phyloP scores from a whole-genome alignment of 1,284 basidiomycete species.

The Cutaneotrichosporon sp. region DNA sequence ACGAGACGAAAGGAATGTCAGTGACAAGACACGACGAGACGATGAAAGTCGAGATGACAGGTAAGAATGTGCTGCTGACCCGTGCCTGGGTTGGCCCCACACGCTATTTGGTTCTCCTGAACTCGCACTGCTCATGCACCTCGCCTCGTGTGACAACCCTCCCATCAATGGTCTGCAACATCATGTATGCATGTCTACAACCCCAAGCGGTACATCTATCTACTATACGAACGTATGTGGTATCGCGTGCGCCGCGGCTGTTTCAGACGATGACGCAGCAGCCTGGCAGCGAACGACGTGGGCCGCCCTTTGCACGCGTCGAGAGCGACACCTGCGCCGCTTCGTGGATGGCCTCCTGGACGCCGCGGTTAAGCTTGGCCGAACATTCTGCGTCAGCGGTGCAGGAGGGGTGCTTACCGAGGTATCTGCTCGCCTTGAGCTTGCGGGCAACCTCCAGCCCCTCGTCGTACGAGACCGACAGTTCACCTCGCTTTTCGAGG shows the following conservation, averaged over 20 bases:
- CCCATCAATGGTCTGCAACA: too few relatives aligned
- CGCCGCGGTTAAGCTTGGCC: constrained; percentile 92
- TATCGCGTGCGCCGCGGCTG: background rate
- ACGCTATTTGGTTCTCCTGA: too few relatives aligned
- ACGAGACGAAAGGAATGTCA: too few relatives aligned
- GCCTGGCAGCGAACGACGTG: background rate
- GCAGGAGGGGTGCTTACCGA: constrained; percentile 62
- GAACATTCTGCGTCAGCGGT: constrained; percentile 73
- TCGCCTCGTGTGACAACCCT: too few relatives aligned
- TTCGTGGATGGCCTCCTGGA: constrained; percentile 87
- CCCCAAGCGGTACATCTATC: too few relatives aligned
- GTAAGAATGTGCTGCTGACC: too few relatives aligned
- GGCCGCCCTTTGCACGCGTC: constrained; percentile 19
- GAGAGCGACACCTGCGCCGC: constrained; percentile 77
- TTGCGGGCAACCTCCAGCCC: constrained; percentile 81
- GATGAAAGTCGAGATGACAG: too few relatives aligned
- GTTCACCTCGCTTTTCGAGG: constrained; percentile 58
- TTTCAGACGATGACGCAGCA: constrained; percentile 9
- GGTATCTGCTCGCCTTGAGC: constrained; percentile 87
- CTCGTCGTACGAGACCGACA: constrained; percentile 83
- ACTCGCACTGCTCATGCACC: too few relatives aligned
- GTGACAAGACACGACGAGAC: too few relatives aligned
- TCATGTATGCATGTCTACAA: too few relatives aligned
- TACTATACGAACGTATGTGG: too few relatives aligned
- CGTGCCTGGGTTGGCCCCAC: too few relatives aligned